These are phyloP conservation scores for Malassezia cuniculi DNA, from an alignment of 1,284 basidiomycete species.

Conservation along the genomic window DNA sequence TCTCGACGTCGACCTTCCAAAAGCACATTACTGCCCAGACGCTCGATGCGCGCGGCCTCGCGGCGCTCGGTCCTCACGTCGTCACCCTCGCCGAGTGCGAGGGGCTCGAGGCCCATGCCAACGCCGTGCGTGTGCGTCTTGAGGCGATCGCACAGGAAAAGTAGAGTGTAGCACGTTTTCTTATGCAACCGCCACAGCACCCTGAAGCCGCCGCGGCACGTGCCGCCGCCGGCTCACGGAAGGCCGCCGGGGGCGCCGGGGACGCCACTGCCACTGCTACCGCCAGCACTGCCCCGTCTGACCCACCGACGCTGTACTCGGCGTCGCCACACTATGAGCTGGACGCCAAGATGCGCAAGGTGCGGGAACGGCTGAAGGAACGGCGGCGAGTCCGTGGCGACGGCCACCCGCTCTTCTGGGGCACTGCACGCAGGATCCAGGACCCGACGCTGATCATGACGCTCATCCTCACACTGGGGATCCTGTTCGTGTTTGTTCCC, in stretches of 20 bases:
- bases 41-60: slow-evolving; percentile 66
- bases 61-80: slow-evolving; percentile 71
- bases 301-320: slow-evolving; percentile 8
- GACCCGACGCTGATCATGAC: slow-evolving; percentile 5
- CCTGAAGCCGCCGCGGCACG: no score
- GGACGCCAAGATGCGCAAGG: slow-evolving; percentile 2
- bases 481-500: slow-evolving; percentile 3
- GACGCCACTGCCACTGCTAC: no score
- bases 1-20: slow-evolving; percentile 93
- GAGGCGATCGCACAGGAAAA: slow-evolving; percentile 10
- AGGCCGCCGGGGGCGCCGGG: no score
- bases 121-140: slow-evolving; percentile 46
- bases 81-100: slow-evolving; percentile 85
- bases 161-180: no score
- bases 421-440: slow-evolving; percentile 4
- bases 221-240: no score
- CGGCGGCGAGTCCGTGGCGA: slow-evolving; percentile 6
- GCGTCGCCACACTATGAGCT: slow-evolving; percentile 4
- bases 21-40: slow-evolving; percentile 97
- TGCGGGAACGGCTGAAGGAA: neutral
- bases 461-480: slow-evolving; percentile 3
- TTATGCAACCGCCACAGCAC: no score
- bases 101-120: slow-evolving; percentile 81
- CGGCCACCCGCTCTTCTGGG: slow-evolving; percentile 7
- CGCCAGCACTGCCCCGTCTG: no score